A percentile compares a stretch with the other conserved stretches of the same genome.
phyloP scores from a whole-genome alignment of 495 filamentous ascomycete species.

The Neurospora sp. region DNA sequence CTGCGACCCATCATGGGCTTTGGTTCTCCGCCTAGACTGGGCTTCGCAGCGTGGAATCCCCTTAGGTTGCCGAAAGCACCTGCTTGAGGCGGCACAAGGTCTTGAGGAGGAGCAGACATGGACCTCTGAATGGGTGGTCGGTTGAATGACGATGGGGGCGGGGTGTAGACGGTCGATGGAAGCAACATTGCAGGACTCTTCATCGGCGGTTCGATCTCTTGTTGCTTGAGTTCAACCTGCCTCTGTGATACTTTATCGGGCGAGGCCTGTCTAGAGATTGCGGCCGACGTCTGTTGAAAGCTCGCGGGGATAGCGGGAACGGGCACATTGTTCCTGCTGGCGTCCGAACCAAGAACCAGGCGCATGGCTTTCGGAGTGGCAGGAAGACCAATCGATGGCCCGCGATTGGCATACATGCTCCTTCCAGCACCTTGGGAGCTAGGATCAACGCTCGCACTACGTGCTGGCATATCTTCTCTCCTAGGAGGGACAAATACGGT shows the following conservation, averaged over 20 bases:
- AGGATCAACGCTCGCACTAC: constrained; percentile 39
- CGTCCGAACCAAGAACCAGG: constrained; percentile 56
- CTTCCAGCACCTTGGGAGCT: constrained; percentile 12
- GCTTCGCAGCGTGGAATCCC: constrained; percentile 33
- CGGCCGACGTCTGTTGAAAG: constrained; percentile 25
- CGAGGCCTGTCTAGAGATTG: constrained; percentile 14
- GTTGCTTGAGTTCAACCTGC: constrained; percentile 8
- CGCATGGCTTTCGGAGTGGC: constrained; percentile 82
- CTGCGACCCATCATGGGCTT: constrained; percentile 6
- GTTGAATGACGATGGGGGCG: constrained; percentile 28
- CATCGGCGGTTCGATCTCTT: constrained; percentile 12
- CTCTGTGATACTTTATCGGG: constrained; percentile 5
- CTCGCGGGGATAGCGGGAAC: constrained; percentile 58
- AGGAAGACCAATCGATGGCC: constrained; percentile 58
- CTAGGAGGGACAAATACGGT: constrained; percentile 27
- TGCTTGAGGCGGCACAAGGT: constrained; percentile 30
- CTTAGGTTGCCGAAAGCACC: constrained; percentile 42
- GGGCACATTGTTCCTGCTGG: constrained; percentile 44
- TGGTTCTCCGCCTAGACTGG: constrained; percentile 23
- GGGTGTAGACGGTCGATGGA: constrained; percentile 56
- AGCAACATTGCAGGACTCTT: constrained; percentile 34
- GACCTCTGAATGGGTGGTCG: constrained; percentile 46
- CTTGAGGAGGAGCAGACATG: constrained; percentile 64
- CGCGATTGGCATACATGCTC: constrained; percentile 29
- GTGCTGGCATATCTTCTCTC: constrained; percentile 28